A percentile compares a stretch with the other conserved stretches of the same genome.
Conservation (phyloP, 2,329 filamentous ascomycete species). For the Trichoderma afroharzianum region DNA sequence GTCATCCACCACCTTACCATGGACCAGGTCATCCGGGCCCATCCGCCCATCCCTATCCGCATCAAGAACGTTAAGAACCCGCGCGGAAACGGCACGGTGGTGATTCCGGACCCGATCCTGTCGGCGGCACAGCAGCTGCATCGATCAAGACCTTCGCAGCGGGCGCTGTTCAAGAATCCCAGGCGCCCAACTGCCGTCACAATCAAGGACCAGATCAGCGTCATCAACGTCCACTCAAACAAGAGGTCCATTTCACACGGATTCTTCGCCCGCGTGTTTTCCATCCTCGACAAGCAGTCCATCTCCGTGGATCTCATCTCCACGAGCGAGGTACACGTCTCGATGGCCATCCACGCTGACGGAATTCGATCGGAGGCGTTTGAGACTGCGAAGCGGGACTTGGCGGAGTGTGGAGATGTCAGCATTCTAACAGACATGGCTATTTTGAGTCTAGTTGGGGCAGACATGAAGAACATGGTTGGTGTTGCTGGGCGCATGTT, state of each 20-base stretch:
- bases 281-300: slow-evolving; percentile 79
- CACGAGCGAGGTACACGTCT: slow-evolving; percentile 94
- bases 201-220: slow-evolving; percentile 94
- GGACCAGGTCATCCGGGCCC: slow-evolving; percentile 88
- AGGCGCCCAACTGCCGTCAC: slow-evolving; percentile 86
- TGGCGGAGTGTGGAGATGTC: slow-evolving; percentile 80
- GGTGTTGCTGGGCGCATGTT: slow-evolving; percentile 95
- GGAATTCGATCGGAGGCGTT: slow-evolving; percentile 61
- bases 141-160: slow-evolving; percentile 44
- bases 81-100: slow-evolving; percentile 71
- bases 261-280: slow-evolving; percentile 92
- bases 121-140: slow-evolving; percentile 56
- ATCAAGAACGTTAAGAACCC: slow-evolving; percentile 94
- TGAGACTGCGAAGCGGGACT: slow-evolving; percentile 64
- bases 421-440: slow-evolving; percentile 90
- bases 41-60: slow-evolving; percentile 73
- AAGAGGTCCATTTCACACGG: slow-evolving; percentile 94
- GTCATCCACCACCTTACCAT: slow-evolving; percentile 99
- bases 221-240: slow-evolving; percentile 98
- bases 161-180: slow-evolving; percentile 47
- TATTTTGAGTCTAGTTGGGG: slow-evolving; percentile 89
- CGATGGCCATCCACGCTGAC: slow-evolving; percentile 89
- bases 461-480: slow-evolving; percentile 96
- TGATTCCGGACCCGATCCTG: slow-evolving; percentile 68
- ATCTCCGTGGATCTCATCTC: slow-evolving; percentile 96